Evolutionary conservation across 2,329 filamentous ascomycete genomes (phyloP).

Genomic region (Chalaropsis thielavioides): DNA sequence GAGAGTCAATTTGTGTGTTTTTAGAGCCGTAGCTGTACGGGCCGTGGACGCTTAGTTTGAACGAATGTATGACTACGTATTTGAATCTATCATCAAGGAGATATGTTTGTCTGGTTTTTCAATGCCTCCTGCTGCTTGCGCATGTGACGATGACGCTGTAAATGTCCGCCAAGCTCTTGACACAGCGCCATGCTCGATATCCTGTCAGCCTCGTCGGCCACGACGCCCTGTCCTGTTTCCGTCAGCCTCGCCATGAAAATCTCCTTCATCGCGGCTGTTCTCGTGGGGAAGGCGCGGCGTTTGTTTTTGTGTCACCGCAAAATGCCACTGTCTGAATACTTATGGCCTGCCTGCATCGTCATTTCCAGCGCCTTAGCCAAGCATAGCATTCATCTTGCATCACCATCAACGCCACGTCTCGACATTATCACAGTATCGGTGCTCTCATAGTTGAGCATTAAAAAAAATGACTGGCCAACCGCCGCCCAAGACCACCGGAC

Average conservation of each 20-base stretch:
- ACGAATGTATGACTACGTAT: no score
- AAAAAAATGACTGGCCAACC: conserved; percentile 12
- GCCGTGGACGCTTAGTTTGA: no score
- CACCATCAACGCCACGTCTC: not conserved
- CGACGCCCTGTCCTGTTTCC: not conserved
- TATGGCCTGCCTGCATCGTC: not conserved
- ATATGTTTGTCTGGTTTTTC: no score
- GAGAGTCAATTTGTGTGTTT: conserved; percentile 10
- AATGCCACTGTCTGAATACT: not conserved
- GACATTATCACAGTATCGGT: not conserved
- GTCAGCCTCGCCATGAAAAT: not conserved
- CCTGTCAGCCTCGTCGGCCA: not conserved
- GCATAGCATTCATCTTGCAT: not conserved
- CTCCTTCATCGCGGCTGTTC: not conserved
- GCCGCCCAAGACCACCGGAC: conserved; percentile 30
- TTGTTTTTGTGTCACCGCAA: not conserved
- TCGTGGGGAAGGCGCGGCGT: not conserved
- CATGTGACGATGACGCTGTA: no score
- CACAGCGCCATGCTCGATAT: no score
- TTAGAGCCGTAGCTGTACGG: not conserved
- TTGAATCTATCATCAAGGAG: no score
- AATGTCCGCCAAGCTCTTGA: no score
- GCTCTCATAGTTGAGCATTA: not conserved
- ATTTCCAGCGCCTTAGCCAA: not conserved
- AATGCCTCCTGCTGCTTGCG: no score